These are phyloP conservation scores for Neltuma alba DNA, from an alignment of 306 rosid genomes.

Conservation along the genomic window DNA sequence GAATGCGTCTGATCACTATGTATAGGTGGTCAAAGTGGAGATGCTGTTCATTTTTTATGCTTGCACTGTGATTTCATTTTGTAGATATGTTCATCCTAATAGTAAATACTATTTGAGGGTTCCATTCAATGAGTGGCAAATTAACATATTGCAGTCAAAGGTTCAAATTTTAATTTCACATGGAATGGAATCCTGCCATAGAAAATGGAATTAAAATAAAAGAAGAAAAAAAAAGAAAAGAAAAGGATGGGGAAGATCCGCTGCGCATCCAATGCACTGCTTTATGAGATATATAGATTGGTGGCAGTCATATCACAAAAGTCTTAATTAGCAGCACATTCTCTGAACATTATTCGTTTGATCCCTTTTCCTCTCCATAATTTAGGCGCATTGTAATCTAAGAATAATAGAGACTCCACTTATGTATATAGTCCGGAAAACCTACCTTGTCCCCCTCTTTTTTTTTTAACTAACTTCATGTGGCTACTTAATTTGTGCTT, in stretches of 20 bases:
- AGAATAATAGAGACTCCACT: constrained; percentile 3
- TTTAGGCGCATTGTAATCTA: neutral
- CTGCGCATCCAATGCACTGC: constrained; percentile 35
- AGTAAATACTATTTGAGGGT: constrained; percentile 13
- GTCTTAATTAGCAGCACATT: constrained; percentile 48
- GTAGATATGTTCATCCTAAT: neutral
- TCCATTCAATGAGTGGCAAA: constrained; percentile 7
- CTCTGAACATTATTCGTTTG: constrained; percentile 37
- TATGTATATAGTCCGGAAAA: neutral
- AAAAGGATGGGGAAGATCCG: constrained; percentile 9
- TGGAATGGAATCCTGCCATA: neutral
- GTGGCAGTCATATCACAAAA: constrained; percentile 57
- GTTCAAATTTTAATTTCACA: constrained; percentile 8
- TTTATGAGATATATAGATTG: constrained; percentile 38
- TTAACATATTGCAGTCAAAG: constrained; percentile 36
- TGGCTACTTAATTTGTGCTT: neutral
- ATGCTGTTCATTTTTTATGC: constrained; percentile 69
- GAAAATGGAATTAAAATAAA: neutral
- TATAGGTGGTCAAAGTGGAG: constrained; percentile 51
- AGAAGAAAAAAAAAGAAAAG: neutral
- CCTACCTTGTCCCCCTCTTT: constrained; percentile 36
- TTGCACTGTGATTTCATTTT: constrained; percentile 36
- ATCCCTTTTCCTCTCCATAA: constrained; percentile 19
- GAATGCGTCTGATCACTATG: constrained; percentile 42
- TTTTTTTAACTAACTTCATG: constrained; percentile 18